Evolutionary conservation across 164 flowering plant genomes (phyloP), one percentile per base, ranked within the genome.

Genomic region (Vitis labrusca): DNA sequence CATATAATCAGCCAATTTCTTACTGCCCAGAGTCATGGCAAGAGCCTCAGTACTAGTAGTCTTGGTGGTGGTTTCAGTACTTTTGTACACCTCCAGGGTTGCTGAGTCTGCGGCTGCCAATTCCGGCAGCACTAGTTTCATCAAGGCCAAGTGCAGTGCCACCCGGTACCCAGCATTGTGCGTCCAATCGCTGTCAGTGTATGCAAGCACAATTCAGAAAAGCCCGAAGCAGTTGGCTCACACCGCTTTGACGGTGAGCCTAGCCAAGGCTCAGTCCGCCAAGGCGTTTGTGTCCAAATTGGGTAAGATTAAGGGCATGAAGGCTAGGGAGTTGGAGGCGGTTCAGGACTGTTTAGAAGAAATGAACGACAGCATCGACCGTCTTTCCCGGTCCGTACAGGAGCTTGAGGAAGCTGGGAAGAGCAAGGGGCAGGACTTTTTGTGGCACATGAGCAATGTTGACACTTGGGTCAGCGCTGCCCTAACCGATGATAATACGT

Each of bases 401-500:
- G 85, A 84, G 73, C 67, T 84, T 10, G 64, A 62, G 51, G 49
- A 5, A 52, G 2, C 58, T 30, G 76, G 73, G 1, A 2, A 27
- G 2, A 5, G 70, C 44, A 63, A 65, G 30, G 71, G 74, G 9
- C 30, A 66, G 54, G 84, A 76, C 12, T 74, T 76, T 9, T 10
- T 44, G 48, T 75, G 74, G 77, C 79, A 73, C 68, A 68, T 78
- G 61, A 80, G 83, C 70, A 80, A 83, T 57, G 72, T 80, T 4
- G 57, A 81, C 78, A 84, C 86, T 5, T 84, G 83, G 83, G 77
- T 79, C 2, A 84, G 84, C 29, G 76, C 83, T 0, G 86, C 82
- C 0, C 17, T 84, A 1, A 84, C 86, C 3, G 83, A 77, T 13
- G 80, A 73, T 60, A 75, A 69, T 54, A 81, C 81, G 2, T 84